These are phyloP conservation scores for Helicostylum pulchrum DNA, from an alignment of 192 early-diverging fungal genomes.

Conservation along the genomic window DNA sequence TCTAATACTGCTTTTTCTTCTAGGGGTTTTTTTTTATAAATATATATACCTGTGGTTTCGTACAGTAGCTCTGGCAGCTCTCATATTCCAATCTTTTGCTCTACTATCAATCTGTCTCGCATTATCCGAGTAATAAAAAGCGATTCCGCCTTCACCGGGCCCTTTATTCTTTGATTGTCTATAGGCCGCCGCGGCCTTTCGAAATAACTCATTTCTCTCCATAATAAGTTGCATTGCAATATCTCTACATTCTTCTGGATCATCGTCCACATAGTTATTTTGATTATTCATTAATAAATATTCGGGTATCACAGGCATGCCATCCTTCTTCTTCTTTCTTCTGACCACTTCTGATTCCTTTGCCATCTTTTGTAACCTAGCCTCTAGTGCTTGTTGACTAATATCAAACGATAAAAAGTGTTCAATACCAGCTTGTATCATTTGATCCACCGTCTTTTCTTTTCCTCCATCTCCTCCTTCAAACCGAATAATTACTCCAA, in stretches of 20 bases:
- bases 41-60: conserved; percentile 26
- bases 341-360: background rate
- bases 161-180: conserved; percentile 29
- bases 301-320: conserved; percentile 32
- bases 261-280: conserved; percentile 43
- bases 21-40: conserved; percentile 1
- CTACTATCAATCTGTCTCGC: conserved; percentile 37
- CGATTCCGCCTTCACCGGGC: conserved; percentile 44
- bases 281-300: conserved; percentile 33
- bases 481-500: conserved; percentile 38
- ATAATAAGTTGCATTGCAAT: conserved; percentile 34
- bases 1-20: background rate
- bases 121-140: conserved; percentile 52
- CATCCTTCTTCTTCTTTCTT: conserved; percentile 10
- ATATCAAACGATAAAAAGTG: conserved; percentile 38
- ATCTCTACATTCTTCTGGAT: conserved; percentile 47
- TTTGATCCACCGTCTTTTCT: conserved; percentile 19
- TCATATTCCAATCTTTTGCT: conserved; percentile 53
- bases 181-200: conserved; percentile 45
- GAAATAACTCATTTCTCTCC: conserved; percentile 47
- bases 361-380: conserved; percentile 9
- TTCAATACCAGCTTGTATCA: conserved; percentile 40
- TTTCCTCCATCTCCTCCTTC: conserved; percentile 26
- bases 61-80: conserved; percentile 51
- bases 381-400: conserved; percentile 10